Conservation (phyloP, 768 basidiomycete species). For the Tylopilus vinaceipallidus region DNA sequence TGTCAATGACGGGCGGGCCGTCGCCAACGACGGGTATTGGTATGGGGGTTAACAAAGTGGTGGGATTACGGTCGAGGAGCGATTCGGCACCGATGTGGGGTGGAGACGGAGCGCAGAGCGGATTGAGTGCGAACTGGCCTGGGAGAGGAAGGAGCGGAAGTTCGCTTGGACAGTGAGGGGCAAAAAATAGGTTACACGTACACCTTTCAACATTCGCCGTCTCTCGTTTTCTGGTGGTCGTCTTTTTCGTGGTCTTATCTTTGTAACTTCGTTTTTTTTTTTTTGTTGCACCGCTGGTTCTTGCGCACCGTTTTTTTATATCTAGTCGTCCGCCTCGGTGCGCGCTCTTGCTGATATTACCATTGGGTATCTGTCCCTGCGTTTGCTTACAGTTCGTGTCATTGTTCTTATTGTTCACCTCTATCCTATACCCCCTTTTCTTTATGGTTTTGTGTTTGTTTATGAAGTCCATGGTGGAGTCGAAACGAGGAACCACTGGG, state of each 20-base stretch:
- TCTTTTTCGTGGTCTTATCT: background rate
- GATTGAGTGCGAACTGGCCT: constrained; percentile 30
- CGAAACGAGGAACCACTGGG: background rate
- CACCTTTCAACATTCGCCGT: constrained; percentile 24
- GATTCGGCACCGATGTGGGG: constrained; percentile 27
- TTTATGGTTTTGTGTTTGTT: too few relatives aligned
- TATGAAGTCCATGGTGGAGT: background rate
- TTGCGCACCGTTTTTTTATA: background rate
- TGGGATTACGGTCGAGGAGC: constrained; percentile 22
- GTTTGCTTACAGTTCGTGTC: background rate
- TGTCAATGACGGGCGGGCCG: constrained; percentile 17
- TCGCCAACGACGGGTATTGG: constrained; percentile 14
- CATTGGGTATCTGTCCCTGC: background rate
- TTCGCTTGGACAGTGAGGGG: constrained; percentile 26
- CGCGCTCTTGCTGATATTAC: background rate
- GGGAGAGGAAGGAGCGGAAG: constrained; percentile 27
- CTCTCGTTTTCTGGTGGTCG: constrained; percentile 11
- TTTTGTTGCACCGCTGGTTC: too few relatives aligned
- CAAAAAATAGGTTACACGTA: background rate
- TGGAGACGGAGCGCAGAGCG: constrained; percentile 17
- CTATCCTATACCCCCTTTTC: background rate
- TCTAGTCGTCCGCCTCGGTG: too few relatives aligned
- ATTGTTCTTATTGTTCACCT: too few relatives aligned
- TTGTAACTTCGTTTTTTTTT: background rate
- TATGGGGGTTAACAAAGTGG: constrained; percentile 16